Base-by-base conservation (phyloP, 1,284 basidiomycete genomes). In the Boletellus sp. region DNA sequence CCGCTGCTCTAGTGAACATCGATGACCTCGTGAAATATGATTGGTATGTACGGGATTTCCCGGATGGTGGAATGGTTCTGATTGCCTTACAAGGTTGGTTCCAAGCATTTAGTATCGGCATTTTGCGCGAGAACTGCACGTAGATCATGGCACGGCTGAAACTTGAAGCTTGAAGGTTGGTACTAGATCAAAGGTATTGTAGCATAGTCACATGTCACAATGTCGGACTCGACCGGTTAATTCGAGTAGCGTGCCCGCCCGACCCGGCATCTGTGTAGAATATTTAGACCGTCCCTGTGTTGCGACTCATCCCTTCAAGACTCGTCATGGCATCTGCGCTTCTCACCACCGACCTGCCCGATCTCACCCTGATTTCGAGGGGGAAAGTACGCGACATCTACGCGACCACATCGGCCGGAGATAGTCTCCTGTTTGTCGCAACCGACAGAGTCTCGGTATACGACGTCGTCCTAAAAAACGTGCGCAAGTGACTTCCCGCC, bases 361-460 rank as follows among this genome's bases (percentile, higher is more conserved):
- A 63, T 26, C 71, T 88, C 38, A 71, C 65, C 41, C 73, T 95
- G 3, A 53, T 96, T 27, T 91, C 90, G 6, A 82, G 78, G 65
- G 94, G 94, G 49, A 97, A 97, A 77, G 94, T 97, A 25, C 82
- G 94, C 50, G 93, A 97, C 69, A 85, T 96, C 59, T 97, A 96
- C 68, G 70, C n/a, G n/a, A n/a, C 77, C 37, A 83, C 78, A 10
- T 79, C 89, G 53, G 72, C 80, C 53, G 69, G 78, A 53, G 70
- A 86, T 47, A 78, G 82, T 55, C 78, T 97, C 22, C 78, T 99
- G 47, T 98, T 99, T 68, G 87, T 99, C 44, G 94, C 95, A 6
- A 90, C 91, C 13, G 96, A 99, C 71, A 78, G 96, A 52, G 96
- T 98, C 64, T 95, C 91, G 17, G 94, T 95, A 0, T 99, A 93